Base-by-base conservation (phyloP, 192 early-diverging fungal species). In the Coemansia sp. region DNA sequence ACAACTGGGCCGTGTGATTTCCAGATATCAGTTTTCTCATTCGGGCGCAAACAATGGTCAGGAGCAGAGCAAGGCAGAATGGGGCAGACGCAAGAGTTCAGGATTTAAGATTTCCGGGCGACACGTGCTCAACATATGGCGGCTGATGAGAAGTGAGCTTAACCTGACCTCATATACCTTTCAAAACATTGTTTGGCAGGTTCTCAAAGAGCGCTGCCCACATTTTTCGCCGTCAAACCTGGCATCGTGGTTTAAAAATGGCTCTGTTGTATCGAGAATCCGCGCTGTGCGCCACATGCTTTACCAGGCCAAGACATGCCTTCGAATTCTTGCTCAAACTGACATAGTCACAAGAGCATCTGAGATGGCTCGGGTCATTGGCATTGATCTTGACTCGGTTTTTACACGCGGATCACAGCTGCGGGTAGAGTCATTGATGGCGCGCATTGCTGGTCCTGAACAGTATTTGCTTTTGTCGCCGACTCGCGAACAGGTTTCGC, bases 341-440 rank as follows among this genome's bases (percentile, higher is more conserved):
- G 85, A 87, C 34, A 68, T 94, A 10, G 72, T 97, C 20, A 85
- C 75, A 34, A 76, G 90, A 16, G 92, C 85, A 11, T 87, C 87
- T 49, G 93, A 97, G 69, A 93, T 93, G 79, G 92, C 95, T 2
- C 84, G 88, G 55, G 87, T 97, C n/a, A 96, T 92, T 73, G 96
- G 95, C 0, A 90, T 97, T 5, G 91, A 96, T 66, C 93, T 97
- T 55, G 83, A 82, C 60, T 92, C 93, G 17, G 92, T 94, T 18
- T 69, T 98, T 1, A 91, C 89, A 0, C 88, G 96, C 12, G 95
- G 95, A 1, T 96, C 94, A 4, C 96, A 98, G 73, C 94, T 88
- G 72, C 91, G 90, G 57, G 95, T 98, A 5, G 96, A 98, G 71
- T 88, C 91, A 1, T 49, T 83, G 29, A 86, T 92, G 85, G 72